These are phyloP conservation scores for Yarrowia porcina DNA, from an alignment of 805 yeast genomes.

Conservation along the genomic window DNA sequence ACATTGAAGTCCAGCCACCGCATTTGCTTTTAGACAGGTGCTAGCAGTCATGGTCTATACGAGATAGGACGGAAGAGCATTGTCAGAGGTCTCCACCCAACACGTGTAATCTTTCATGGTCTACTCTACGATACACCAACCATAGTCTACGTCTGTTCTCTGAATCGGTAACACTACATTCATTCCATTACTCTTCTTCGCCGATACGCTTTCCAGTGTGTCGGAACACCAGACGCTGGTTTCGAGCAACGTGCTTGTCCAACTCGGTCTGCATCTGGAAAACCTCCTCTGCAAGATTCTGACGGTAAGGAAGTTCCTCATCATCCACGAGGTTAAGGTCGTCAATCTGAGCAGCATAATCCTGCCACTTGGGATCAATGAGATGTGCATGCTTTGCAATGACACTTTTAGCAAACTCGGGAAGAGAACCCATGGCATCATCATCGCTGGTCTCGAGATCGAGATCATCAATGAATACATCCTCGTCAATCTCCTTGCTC, in stretches of 20 bases:
- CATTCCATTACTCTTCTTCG: not conserved
- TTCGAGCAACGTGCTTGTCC: not conserved
- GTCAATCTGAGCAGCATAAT: conserved; percentile 8
- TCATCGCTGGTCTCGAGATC: not conserved
- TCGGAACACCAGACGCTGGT: conserved; percentile 13
- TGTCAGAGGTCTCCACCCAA: not conserved
- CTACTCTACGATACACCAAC: no score
- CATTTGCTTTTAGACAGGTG: not conserved
- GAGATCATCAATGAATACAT: conserved; percentile 2
- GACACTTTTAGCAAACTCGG: not conserved
- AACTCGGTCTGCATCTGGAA: conserved; percentile 8
- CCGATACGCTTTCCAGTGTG: conserved; percentile 3
- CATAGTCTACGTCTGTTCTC: no score
- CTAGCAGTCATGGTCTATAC: not conserved
- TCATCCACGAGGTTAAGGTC: conserved; percentile 13
- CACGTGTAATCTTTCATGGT: no score
- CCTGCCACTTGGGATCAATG: conserved; percentile 11
- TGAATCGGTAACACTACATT: not conserved
- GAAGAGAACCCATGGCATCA: not conserved
- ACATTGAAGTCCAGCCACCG: not conserved
- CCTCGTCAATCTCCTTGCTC: conserved; percentile 1
- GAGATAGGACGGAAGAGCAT: no score
- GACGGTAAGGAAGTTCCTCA: conserved; percentile 10
- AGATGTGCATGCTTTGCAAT: conserved; percentile 1
- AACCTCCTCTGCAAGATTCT: conserved; percentile 14